Evolutionary conservation across 345 rosid species (phyloP).

Genomic region (Arabidopsis thaliana): TAIR10.1 NC_003071.7:10418001-10418500

Average conservation of each 20-base stretch:
- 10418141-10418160: neutral
- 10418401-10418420: slow-evolving; percentile 83
- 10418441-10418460: neutral
- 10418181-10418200: slow-evolving; percentile 1
- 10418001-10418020: slow-evolving; percentile 96
- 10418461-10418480: neutral
- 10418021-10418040: slow-evolving; percentile 93
- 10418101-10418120: slow-evolving; percentile 98
- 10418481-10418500: slow-evolving; percentile 64
- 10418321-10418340: slow-evolving; percentile 73
- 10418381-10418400: slow-evolving; percentile 94
- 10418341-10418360: slow-evolving; percentile 87
- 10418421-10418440: slow-evolving; percentile 9
- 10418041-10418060: slow-evolving; percentile 98
- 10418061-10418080: slow-evolving; percentile 88
- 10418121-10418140: slow-evolving; percentile 67
- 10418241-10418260: slow-evolving; percentile 55
- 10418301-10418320: slow-evolving; percentile 2
- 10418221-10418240: slow-evolving; percentile 90
- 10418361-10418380: slow-evolving; percentile 86
- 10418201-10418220: slow-evolving; percentile 85
- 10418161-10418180: slow-evolving; percentile 22
- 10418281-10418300: neutral
- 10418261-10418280: neutral
- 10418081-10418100: slow-evolving; percentile 90